These are phyloP conservation scores for Sungouiella thailandica DNA, from an alignment of 805 yeast species.

Conservation along the genomic window DNA sequence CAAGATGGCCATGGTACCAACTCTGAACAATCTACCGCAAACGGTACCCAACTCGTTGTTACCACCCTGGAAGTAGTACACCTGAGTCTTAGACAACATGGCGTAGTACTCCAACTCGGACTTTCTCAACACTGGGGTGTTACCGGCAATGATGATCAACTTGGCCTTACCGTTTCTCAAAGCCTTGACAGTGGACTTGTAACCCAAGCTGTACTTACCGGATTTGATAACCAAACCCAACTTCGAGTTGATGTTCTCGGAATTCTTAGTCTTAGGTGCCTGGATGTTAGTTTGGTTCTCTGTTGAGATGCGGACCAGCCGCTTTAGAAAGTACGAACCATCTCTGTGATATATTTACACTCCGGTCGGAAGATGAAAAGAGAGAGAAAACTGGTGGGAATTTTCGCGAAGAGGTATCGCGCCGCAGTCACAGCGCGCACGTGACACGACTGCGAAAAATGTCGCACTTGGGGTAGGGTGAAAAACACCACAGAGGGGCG, in stretches of 20 bases:
- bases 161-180: slow-evolving; percentile 99
- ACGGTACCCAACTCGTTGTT: slow-evolving; percentile 99
- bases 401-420: slow-evolving; percentile 7
- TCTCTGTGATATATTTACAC: slow-evolving; percentile 82
- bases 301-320: not conserved
- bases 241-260: slow-evolving; percentile 96
- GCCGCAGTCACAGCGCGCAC: slow-evolving; percentile 5
- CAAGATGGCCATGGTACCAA: slow-evolving; percentile 91
- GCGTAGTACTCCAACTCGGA: slow-evolving; percentile 99
- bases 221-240: slow-evolving; percentile 97
- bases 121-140: slow-evolving; percentile 99
- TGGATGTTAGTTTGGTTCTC: slow-evolving; percentile 51
- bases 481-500: too few species aligned
- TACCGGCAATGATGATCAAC: slow-evolving; percentile 95
- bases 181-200: slow-evolving; percentile 98
- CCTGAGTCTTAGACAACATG: slow-evolving; percentile 96
- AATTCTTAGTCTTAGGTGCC: slow-evolving; percentile 96
- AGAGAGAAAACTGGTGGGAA: slow-evolving; percentile 3
- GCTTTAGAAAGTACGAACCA: slow-evolving; percentile 66
- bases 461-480: too few species aligned
- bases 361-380: slow-evolving; percentile 68
- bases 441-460: not conserved
- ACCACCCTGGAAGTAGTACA: slow-evolving; percentile 99
- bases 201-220: slow-evolving; percentile 99
- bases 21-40: slow-evolving; percentile 99